Percentiles rank a stretch among this genome's conserved stretches.
Conservation (phyloP, 2,329 filamentous ascomycete genomes). For the Xylariaceae sp. region DNA sequence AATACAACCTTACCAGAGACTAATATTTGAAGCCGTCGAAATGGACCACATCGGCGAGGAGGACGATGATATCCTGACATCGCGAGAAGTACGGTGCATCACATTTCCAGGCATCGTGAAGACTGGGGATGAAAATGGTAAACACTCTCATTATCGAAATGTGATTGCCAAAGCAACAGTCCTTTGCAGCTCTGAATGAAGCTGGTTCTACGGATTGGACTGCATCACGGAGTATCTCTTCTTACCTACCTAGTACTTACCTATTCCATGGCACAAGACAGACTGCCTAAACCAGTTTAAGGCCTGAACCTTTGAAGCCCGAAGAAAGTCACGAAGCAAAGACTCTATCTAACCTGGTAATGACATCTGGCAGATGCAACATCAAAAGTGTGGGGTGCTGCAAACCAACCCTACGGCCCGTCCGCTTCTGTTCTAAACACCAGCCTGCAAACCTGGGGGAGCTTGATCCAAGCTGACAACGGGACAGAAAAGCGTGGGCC, state of each 20-base stretch:
- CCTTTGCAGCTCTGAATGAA: conserved; percentile 48
- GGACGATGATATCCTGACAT: conserved; percentile 50
- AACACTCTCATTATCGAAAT: conserved; percentile 55
- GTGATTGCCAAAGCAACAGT: conserved; percentile 63
- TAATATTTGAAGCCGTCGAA: conserved; percentile 50
- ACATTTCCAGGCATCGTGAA: conserved; percentile 62
- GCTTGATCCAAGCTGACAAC: conserved; percentile 3
- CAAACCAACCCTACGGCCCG: background rate
- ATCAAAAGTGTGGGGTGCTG: conserved; percentile 3
- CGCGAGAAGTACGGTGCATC: conserved; percentile 54
- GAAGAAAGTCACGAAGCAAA: conserved; percentile 5
- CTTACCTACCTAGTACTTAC: too few species aligned
- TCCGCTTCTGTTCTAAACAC: conserved; percentile 1
- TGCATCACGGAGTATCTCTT: too few species aligned
- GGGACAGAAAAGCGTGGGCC: conserved; percentile 1
- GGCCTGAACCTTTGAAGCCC: too few species aligned
- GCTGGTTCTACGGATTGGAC: background rate
- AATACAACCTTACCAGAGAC: conserved; percentile 47
- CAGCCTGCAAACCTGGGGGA: background rate
- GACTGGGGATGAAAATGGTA: conserved; percentile 58
- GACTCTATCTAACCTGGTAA: background rate
- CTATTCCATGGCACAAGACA: too few species aligned
- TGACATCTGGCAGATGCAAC: background rate
- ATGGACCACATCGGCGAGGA: conserved; percentile 65
- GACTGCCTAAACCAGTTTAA: too few species aligned